Evolutionary conservation across 1,284 basidiomycete species (phyloP).

Genomic region (Boletus smithii): DNA sequence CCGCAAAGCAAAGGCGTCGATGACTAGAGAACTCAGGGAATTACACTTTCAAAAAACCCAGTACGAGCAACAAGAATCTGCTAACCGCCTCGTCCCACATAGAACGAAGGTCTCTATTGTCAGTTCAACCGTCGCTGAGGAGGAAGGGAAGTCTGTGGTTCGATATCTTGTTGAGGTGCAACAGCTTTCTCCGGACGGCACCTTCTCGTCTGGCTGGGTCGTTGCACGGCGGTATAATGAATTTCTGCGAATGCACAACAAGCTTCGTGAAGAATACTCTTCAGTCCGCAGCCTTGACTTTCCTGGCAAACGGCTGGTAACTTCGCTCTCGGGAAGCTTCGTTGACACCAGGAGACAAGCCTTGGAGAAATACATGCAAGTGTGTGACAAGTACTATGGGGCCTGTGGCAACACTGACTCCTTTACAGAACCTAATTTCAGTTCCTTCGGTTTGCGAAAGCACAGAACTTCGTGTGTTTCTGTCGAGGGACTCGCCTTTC

Average conservation of each 20-base stretch:
- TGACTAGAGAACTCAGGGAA: slow-evolving; percentile 81
- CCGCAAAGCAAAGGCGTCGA: slow-evolving; percentile 74
- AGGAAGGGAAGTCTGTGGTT: slow-evolving; percentile 85
- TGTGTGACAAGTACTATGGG: slow-evolving; percentile 34
- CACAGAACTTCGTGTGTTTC: slow-evolving; percentile 78
- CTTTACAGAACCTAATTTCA: slow-evolving; percentile 62
- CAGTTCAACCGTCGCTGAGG: slow-evolving; percentile 72
- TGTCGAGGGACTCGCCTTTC: slow-evolving; percentile 83
- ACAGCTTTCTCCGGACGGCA: slow-evolving; percentile 75
- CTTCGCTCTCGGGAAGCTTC: slow-evolving; percentile 76
- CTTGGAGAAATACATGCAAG: slow-evolving; percentile 89
- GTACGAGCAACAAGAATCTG: slow-evolving; percentile 86
- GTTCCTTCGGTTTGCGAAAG: slow-evolving; percentile 80
- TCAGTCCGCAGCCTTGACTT: slow-evolving; percentile 75
- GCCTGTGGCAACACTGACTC: slow-evolving; percentile 3
- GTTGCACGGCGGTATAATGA: slow-evolving; percentile 92
- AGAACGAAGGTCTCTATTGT: slow-evolving; percentile 78
- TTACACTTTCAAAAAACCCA: slow-evolving; percentile 86
- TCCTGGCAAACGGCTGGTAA: slow-evolving; percentile 87
- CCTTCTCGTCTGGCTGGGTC: slow-evolving; percentile 82
- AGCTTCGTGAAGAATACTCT: slow-evolving; percentile 71
- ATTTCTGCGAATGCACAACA: slow-evolving; percentile 86
- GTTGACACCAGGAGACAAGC: slow-evolving; percentile 77
- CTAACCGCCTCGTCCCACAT: slow-evolving; percentile 78
- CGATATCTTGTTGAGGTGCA: slow-evolving; percentile 91